Evolutionary conservation across 2,329 filamentous ascomycete genomes (phyloP).

Genomic region (Ascosphaera pollenicola): DNA sequence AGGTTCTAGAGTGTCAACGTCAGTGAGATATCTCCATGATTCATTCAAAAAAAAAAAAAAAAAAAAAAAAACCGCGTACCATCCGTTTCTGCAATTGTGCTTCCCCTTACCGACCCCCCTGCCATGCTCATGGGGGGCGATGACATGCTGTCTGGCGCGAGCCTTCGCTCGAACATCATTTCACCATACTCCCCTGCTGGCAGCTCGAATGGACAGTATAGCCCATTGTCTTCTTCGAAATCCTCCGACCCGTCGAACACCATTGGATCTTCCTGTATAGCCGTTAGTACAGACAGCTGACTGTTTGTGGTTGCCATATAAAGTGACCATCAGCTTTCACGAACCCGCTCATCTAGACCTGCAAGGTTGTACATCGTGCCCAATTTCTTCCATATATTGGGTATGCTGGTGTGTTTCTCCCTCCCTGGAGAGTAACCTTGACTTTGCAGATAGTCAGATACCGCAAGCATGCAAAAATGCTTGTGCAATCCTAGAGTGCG

Average conservation of each 20-base stretch:
- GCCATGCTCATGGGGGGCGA: conserved; percentile 17
- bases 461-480: conserved; percentile 77
- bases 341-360: conserved; percentile 65
- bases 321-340: no score
- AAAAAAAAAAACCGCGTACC: conserved; percentile 12
- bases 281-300: no score
- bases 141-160: conserved; percentile 21
- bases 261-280: conserved; percentile 28
- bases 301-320: no score
- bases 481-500: conserved; percentile 55
- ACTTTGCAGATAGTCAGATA: conserved; percentile 57
- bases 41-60: conserved; percentile 1
- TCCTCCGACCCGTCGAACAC: conserved; percentile 36
- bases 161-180: conserved; percentile 25
- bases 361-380: conserved; percentile 64
- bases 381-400: conserved; percentile 81
- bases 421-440: conserved; percentile 51
- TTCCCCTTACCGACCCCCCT: conserved; percentile 19
- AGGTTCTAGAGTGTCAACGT: conserved; percentile 12
- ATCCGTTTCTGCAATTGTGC: conserved; percentile 26
- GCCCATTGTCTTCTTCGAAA: conserved; percentile 23
- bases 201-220: conserved; percentile 44
- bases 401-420: conserved; percentile 59
- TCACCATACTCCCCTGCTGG: conserved; percentile 28
- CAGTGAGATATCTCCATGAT: not conserved